Evolutionary conservation across 139 green algal genomes (phyloP).

Genomic region (Zygnema circumcarinatum): DNA sequence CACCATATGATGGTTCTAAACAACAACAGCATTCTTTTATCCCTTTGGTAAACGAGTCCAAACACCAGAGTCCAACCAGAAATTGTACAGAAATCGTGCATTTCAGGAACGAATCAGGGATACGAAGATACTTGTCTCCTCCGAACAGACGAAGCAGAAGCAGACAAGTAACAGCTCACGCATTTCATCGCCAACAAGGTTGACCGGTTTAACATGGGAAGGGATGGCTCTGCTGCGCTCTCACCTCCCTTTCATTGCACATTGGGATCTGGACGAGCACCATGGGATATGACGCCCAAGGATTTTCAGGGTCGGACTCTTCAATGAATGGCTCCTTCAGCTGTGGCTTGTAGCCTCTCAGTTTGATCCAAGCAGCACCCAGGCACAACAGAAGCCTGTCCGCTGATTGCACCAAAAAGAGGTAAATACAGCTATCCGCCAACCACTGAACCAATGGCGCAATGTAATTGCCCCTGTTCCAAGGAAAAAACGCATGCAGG

Average conservation of each 20-base stretch:
- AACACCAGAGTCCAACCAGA: too few species aligned
- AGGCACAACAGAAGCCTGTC: conserved; percentile 34
- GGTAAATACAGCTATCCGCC: conserved; percentile 37
- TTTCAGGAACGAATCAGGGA: too few species aligned
- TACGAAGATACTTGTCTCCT: too few species aligned
- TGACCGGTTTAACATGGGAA: too few species aligned
- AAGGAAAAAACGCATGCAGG: not conserved
- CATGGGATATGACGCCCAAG: conserved; percentile 37
- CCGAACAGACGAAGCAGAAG: too few species aligned
- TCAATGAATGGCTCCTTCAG: conserved; percentile 8
- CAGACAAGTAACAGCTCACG: too few species aligned
- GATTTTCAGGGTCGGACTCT: conserved; percentile 16
- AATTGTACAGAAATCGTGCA: too few species aligned
- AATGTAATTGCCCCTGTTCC: conserved; percentile 28
- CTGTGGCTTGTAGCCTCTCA: conserved; percentile 38
- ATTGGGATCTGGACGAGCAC: conserved; percentile 61
- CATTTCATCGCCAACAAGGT: too few species aligned
- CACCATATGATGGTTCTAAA: too few species aligned
- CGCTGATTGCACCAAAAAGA: conserved; percentile 37
- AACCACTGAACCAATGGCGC: conserved; percentile 37
- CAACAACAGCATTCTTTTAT: too few species aligned
- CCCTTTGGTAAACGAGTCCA: too few species aligned
- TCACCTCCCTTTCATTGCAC: conserved; percentile 57
- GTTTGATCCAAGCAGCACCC: conserved; percentile 32
- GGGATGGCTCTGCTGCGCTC: conserved; percentile 3